Base-by-base conservation (phyloP, 176 grass and related monocot genomes). In the Phragmites australis region DNA sequence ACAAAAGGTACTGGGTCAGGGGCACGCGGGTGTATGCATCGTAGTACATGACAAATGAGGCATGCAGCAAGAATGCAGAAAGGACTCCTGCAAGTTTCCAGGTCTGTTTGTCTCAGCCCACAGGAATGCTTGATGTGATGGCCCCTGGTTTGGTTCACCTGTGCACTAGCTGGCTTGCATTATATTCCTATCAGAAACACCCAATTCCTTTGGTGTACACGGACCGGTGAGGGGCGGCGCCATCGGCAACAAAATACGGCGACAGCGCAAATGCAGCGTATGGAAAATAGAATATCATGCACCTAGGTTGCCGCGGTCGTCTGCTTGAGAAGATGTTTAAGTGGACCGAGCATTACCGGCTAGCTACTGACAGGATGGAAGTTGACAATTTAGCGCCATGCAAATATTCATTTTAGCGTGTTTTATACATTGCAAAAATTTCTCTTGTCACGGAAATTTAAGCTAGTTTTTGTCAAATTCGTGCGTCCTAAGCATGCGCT, bases 111-210 rank as follows among this genome's bases (percentile, higher is more conserved):
- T 18, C 14, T 11, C 65, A 57, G 65, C 65, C 39, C 78, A 81
- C 78, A 58, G 65, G 65, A 81, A 69, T 45, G 50, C n/a, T 42
- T 31, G 64, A n/a, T 46, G 17, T 29, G 50, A 70, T 46, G 78
- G 78, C 45, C 49, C 40, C 37, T 44, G 64, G 49, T 80, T 69
- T 78, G 10, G 27, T 23, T 39, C 2, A n/a, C n/a, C n/a, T n/a
- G n/a, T n/a, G n/a, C n/a, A n/a, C n/a, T n/a, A n/a, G n/a, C n/a
- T n/a, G n/a, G n/a, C n/a, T n/a, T n/a, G n/a, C n/a, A n/a, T n/a
- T n/a, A n/a, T n/a, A n/a, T n/a, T n/a, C n/a, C n/a, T n/a, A n/a
- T n/a, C n/a, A n/a, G n/a, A n/a, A n/a, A n/a, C n/a, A 15, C 2
- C 10, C 26, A 44, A 13, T 52, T 42, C 18, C 22, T 11, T 57